Percentiles rank a stretch among this genome's conserved stretches.
Conservation (phyloP, 179 eudicot species). For the Spinacia oleracea region DNA sequence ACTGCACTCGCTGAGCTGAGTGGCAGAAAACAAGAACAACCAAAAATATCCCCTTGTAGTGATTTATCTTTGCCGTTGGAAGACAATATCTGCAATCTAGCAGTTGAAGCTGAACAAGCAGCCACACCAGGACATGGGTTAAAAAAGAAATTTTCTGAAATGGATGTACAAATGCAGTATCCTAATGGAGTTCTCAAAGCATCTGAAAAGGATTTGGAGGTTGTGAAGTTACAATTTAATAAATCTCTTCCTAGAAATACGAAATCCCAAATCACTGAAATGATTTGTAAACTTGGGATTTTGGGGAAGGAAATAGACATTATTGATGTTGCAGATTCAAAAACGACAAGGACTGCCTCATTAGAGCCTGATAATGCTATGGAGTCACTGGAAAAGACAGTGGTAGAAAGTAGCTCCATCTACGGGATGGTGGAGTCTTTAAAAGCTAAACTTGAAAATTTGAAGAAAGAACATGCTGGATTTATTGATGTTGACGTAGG, state of each 20-base stretch:
- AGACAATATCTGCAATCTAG: constrained; percentile 12
- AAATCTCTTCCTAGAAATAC: constrained; percentile 17
- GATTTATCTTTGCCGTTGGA: constrained; percentile 12
- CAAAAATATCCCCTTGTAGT: constrained; percentile 1
- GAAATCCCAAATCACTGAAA: constrained; percentile 22
- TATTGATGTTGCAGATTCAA: constrained; percentile 2
- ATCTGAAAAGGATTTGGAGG: constrained; percentile 11
- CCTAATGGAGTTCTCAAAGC: constrained; percentile 15
- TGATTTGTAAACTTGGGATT: constrained; percentile 25
- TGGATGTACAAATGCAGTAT: constrained; percentile 20
- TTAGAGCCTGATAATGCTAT: constrained; percentile 10
- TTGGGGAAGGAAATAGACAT: constrained; percentile 11
- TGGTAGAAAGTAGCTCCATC: constrained; percentile 27
- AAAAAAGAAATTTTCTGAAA: constrained; percentile 14
- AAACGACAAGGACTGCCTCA: constrained; percentile 14
- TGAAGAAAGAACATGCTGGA: constrained; percentile 35
- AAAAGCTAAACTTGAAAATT: constrained; percentile 30
- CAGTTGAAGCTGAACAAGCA: constrained; percentile 17
- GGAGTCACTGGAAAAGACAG: constrained; percentile 24
- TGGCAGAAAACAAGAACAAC: constrained; percentile 26
- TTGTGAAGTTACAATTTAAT: constrained; percentile 12
- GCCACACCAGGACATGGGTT: constrained; percentile 15
- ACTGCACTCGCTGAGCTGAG: constrained; percentile 33
- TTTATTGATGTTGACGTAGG: constrained; percentile 22
- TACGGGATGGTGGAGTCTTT: constrained; percentile 27